Evolutionary conservation across 2,329 filamentous ascomycete genomes (phyloP), one percentile per base, ranked within the genome.

Genomic region (Hypoxylon sp.): DNA sequence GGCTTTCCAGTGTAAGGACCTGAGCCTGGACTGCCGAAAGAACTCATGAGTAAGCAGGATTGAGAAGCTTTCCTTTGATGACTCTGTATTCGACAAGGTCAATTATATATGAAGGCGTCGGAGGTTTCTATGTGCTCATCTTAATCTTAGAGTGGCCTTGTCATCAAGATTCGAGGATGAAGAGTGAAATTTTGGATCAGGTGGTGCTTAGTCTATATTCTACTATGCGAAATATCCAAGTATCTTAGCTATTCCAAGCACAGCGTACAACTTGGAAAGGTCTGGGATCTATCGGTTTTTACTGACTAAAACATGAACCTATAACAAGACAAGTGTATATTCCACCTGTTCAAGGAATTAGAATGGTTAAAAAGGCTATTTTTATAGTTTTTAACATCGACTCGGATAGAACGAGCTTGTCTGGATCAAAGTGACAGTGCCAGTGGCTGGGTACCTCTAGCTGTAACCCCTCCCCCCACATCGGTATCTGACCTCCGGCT

Each of bases 1-100:
- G 69, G 70, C 59, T 71, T 72, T 43, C 64, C 66, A 11, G 67
- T 48, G 47, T 69, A 69, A 29, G 69, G 51, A 49, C 70, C 65
- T 18, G 65, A 56, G 48, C 70, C 70, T n/a, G 70, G 70, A 38
- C 70, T 70, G 13, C 70, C 70, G 37, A 72, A 71, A 43, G 68
- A 67, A 67, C 69, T 71, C 69, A 71, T 71, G 11, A 40, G 20
- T 31, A 48, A 7, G 5, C 24, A 15, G 9, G 15, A n/a, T 26
- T 3, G 33, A 9, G 18, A n/a, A n/a, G n/a, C n/a, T 24, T 20
- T 8, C 18, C 21, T 17, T 31, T 13, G 15, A 17, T 40, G 20
- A 9, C 13, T 31, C 9, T 23, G 45, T 23, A 18, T 43, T 37
- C 23, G 1, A 24, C 21, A 13, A 52, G 38, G 5, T 41, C 7